phyloP scores from a whole-genome alignment of 2,329 filamentous ascomycete genomes.

The Amauroascus verrucosus region DNA sequence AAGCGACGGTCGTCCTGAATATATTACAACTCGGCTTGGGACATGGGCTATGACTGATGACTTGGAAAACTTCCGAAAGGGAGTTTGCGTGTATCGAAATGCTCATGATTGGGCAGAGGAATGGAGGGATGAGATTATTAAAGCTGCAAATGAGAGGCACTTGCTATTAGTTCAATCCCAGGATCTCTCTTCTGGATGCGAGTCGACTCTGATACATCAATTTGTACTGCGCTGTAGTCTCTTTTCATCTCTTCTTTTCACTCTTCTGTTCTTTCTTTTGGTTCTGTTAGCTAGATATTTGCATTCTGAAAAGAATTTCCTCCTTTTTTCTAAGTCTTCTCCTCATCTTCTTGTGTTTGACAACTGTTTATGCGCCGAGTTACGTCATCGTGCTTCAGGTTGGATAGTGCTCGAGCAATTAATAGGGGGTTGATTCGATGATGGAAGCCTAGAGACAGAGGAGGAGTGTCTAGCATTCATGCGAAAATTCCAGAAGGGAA shows the following conservation, averaged over 20 bases:
- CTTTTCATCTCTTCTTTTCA: neutral
- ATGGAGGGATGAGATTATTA: conserved; percentile 25
- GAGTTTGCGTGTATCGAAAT: conserved; percentile 35
- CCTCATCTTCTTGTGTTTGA: neutral
- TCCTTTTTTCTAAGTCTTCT: too few species aligned
- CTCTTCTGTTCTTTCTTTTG: neutral
- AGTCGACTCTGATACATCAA: conserved; percentile 2
- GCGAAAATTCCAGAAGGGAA: neutral
- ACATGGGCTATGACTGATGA: conserved; percentile 24
- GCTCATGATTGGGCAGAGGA: conserved; percentile 29
- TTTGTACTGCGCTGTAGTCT: neutral
- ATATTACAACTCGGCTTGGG: conserved; percentile 17
- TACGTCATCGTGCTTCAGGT: conserved; percentile 11
- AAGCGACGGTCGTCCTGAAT: neutral
- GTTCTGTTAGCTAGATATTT: too few species aligned
- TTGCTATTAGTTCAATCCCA: neutral
- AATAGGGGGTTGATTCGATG: too few species aligned
- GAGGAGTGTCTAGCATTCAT: neutral
- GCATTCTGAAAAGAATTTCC: too few species aligned
- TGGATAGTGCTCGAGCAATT: neutral
- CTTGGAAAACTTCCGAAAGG: conserved; percentile 26
- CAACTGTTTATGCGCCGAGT: neutral
- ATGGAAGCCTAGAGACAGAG: neutral
- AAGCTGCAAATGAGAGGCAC: conserved; percentile 7
- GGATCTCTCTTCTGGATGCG: neutral